Percentiles rank a stretch among this genome's conserved stretches.
phyloP scores from a whole-genome alignment of 2,329 filamentous ascomycete genomes.

The Pseudogymnoascus sp. region DNA sequence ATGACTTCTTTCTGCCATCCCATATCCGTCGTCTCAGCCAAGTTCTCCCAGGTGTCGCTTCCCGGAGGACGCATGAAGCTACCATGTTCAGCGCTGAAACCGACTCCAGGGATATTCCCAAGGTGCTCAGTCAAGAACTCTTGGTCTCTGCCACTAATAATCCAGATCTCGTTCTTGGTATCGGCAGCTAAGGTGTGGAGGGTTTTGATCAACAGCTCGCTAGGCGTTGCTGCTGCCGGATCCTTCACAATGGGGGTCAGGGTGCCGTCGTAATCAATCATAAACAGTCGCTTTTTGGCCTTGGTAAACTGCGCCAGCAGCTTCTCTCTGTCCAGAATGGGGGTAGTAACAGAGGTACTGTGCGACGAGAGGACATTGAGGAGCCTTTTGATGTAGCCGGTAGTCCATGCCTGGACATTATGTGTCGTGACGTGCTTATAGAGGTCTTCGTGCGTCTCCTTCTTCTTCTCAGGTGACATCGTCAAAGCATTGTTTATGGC shows the following conservation, averaged over 20 bases:
- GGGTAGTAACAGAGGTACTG: slow-evolving; percentile 69
- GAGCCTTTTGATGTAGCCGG: slow-evolving; percentile 70
- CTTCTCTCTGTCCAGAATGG: slow-evolving; percentile 68
- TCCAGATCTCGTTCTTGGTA: slow-evolving; percentile 86
- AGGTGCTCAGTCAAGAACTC: slow-evolving; percentile 85
- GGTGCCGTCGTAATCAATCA: slow-evolving; percentile 99
- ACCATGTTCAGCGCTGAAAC: slow-evolving; percentile 95
- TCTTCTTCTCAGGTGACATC: slow-evolving; percentile 62
- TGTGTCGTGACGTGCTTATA: slow-evolving; percentile 81
- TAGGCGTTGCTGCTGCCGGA: slow-evolving; percentile 81
- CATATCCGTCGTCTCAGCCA: slow-evolving; percentile 84
- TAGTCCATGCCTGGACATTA: slow-evolving; percentile 82
- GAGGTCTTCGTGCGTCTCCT: slow-evolving; percentile 64
- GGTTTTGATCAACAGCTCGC: slow-evolving; percentile 72
- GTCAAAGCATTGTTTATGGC: slow-evolving; percentile 76
- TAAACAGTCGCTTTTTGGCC: slow-evolving; percentile 77
- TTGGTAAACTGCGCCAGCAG: slow-evolving; percentile 68
- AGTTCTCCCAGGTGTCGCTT: slow-evolving; percentile 74
- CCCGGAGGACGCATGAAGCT: slow-evolving; percentile 86
- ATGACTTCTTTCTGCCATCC: slow-evolving; percentile 84
- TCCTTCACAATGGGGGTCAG: slow-evolving; percentile 92
- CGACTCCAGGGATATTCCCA: slow-evolving; percentile 81
- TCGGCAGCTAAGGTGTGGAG: slow-evolving; percentile 75
- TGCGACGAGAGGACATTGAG: slow-evolving; percentile 74
- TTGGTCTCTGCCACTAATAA: slow-evolving; percentile 92